A percentile compares a stretch with the other conserved stretches of the same genome.
Evolutionary conservation across 1,139 yeast genomes (phyloP).

Genomic region (Meyerozyma carpophila): DNA sequence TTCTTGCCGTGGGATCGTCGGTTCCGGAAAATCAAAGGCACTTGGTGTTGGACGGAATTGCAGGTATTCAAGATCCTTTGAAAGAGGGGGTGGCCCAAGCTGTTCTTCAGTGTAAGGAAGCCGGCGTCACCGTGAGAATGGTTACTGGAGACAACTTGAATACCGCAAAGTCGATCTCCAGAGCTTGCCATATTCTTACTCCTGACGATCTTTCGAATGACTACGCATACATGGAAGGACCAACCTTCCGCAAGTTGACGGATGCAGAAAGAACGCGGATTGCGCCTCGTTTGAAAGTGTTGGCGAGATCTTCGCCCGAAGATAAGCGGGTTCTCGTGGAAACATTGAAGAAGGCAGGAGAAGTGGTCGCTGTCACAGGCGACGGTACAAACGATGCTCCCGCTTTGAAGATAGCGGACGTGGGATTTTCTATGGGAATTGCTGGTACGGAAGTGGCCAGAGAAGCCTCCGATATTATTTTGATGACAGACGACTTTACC

Average conservation of each 20-base stretch:
- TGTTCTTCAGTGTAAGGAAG: constrained; percentile 74
- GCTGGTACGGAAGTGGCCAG: constrained; percentile 93
- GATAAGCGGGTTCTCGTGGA: constrained; percentile 86
- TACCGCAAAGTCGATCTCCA: constrained; percentile 89
- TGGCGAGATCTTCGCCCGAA: constrained; percentile 94
- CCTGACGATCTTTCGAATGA: constrained; percentile 49
- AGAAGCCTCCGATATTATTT: constrained; percentile 90
- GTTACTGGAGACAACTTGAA: constrained; percentile 92
- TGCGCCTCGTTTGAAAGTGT: constrained; percentile 71
- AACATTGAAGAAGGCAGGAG: constrained; percentile 73
- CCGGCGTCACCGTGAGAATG: constrained; percentile 95
- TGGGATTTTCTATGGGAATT: constrained; percentile 92
- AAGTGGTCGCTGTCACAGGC: constrained; percentile 97
- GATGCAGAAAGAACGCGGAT: constrained; percentile 51
- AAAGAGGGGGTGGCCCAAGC: constrained; percentile 89
- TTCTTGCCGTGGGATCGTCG: constrained; percentile 26
- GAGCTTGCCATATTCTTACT: constrained; percentile 73
- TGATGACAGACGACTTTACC: constrained; percentile 92
- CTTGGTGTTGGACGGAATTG: constrained; percentile 60
- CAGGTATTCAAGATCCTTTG: constrained; percentile 93
- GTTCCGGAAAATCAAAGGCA: constrained; percentile 24
- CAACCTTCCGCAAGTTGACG: constrained; percentile 66
- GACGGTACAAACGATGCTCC: constrained; percentile 98
- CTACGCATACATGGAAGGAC: constrained; percentile 86
- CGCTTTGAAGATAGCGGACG: constrained; percentile 87